Conservation (phyloP, 352 stramenopile species). For the Phytophthora fragariae region DNA sequence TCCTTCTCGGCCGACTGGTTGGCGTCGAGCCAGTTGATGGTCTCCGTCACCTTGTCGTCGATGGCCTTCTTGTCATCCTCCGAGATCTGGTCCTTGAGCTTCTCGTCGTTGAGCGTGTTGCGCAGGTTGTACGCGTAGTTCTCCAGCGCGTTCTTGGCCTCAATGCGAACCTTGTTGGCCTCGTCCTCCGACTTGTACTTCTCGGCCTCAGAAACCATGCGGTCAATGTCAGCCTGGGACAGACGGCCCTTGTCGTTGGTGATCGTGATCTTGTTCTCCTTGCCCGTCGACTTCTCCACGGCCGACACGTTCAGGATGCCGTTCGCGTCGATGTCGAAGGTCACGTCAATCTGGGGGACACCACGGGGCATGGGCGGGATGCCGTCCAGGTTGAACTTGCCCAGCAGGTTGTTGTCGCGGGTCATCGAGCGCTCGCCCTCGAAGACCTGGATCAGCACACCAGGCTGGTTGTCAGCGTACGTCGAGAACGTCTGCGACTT, state of each 20-base stretch:
- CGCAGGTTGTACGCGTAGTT: slow-evolving; percentile 95
- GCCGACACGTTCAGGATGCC: slow-evolving; percentile 96
- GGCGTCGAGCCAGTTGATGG: slow-evolving; percentile 98
- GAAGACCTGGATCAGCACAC: slow-evolving; percentile 91
- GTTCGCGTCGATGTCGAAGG: slow-evolving; percentile 91
- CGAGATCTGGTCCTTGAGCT: slow-evolving; percentile 94
- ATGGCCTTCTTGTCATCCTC: slow-evolving; percentile 88
- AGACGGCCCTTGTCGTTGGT: slow-evolving; percentile 98
- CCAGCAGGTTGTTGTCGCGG: slow-evolving; percentile 92
- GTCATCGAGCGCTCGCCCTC: slow-evolving; percentile 96
- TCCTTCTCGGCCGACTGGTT: slow-evolving; percentile 86
- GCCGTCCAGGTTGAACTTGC: slow-evolving; percentile 88
- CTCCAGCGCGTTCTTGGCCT: slow-evolving; percentile 96
- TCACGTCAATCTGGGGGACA: slow-evolving; percentile 91
- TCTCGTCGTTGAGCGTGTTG: slow-evolving; percentile 94
- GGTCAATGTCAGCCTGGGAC: slow-evolving; percentile 97
- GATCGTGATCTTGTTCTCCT: slow-evolving; percentile 98
- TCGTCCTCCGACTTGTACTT: slow-evolving; percentile 98
- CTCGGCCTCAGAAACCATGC: slow-evolving; percentile 98
- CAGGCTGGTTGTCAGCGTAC: slow-evolving; percentile 88
- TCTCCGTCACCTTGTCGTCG: slow-evolving; percentile 95
- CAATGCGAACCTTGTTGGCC: slow-evolving; percentile 96
- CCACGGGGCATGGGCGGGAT: slow-evolving; percentile 91
- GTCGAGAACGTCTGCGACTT: slow-evolving; percentile 91
- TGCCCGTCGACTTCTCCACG: slow-evolving; percentile 95